Base-by-base conservation (phyloP, 441 rosid genomes). In the Gossypium gossypioides region DNA sequence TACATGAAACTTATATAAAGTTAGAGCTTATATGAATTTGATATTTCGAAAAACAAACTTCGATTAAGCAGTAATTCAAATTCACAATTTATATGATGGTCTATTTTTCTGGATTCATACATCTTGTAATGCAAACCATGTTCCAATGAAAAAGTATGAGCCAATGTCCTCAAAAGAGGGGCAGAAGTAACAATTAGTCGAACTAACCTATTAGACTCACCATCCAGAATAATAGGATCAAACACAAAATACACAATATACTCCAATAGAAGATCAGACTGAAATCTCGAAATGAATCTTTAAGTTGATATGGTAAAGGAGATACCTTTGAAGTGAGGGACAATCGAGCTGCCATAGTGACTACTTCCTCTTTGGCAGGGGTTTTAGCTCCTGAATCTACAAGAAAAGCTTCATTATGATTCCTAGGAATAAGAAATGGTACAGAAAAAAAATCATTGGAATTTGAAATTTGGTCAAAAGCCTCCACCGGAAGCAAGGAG, bases 241-340 rank as follows among this genome's bases (percentile, higher is more conserved):
- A 0, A 60, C 6, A 15, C 44, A 60, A 60, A 27, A 59, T 59
- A 8, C 32, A 62, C n/a, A 18, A 3, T n/a, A 12, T 15, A 19
- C 52, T 18, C 29, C 8, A 1, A 18, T 34, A 13, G 34, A 44
- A 71, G 57, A 48, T 71, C 29, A n/a, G 24, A 44, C 59, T 15
- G 34, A 32, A 22, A 60, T 59, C 34, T 18, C 2, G 22, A 9
- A 48, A 27, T 3, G 15, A 16, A 55, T 2, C 40, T 7, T n/a
- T 51, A 69, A 74, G 10, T 55, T 55, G 8, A 64, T 42, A 46
- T 15, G 40, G 62, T 16, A 13, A 55, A 55, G 40, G 29, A 46
- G 32, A 8, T 81, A 94, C 98, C 98, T 91, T 90, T 55, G 98
- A 86, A 76, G 88, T 76, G 56, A 94, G 71, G 62, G 97, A 94